Evolutionary conservation across 768 basidiomycete species (phyloP), one percentile per base, ranked within the genome.

Genomic region (Inosperma sp.): DNA sequence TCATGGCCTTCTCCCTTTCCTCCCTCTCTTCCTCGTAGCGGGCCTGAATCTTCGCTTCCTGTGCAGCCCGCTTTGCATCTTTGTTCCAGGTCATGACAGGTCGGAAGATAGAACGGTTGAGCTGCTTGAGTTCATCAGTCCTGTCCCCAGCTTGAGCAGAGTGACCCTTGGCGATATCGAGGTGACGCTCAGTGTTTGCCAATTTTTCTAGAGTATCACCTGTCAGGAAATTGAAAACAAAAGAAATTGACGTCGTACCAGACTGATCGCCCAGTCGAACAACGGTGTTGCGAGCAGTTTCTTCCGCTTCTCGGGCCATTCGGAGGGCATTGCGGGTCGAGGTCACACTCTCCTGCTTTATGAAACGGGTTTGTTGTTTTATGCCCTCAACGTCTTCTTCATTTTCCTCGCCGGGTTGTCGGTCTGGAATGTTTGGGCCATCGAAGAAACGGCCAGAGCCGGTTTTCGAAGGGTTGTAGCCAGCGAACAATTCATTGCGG

Each of bases 81-180:
- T 96, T 99, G 75, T 97, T 95, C 68, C 88, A 95, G 0, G 86
- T 84, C 58, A 96, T 84, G 50, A 82, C 92, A 7, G 91, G 94
- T 42, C 85, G 81, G 75, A 99, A 97, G 65, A 99, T 98, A 31
- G 91, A 93, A 27, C 84, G 81, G 68, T 97, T 97, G 49, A 99
- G 82, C 64, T 93, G 79, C 69, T 93, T 94, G 49, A 99, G 82
- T 67, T 98, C 94, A 54, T 84, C 85, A 4, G 93, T 92, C 66
- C 83, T 90, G 71, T 99, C 95, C 51, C 86, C 86, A n/a, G 95
- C 94, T 3, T 89, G 84, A 36, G 74, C 71, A 26, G 89, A 86
- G 68, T 94, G 85, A 12, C 86, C 86, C 68, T 90, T 97, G 44
- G 94, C 78, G 46, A 93, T 82, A 65, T 97, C 95, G 48, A 98